Evolutionary conservation across 257 asterid genomes (phyloP).

Genomic region (Rehmannia glutinosa): DNA sequence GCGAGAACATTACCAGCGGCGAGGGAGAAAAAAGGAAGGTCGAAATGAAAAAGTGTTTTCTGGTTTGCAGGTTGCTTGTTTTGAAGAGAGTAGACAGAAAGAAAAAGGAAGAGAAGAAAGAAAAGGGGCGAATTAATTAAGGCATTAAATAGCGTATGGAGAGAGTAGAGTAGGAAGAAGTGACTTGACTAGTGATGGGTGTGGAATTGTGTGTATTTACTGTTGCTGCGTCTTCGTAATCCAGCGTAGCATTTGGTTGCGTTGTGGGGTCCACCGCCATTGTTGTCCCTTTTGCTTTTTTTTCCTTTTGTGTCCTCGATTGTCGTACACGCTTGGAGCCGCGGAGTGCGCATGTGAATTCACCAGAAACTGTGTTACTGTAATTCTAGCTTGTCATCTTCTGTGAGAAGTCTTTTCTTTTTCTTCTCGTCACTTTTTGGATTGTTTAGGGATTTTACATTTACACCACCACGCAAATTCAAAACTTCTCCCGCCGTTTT

Average conservation of each 20-base stretch:
- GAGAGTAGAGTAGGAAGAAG: background rate
- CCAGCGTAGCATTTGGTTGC: slow-evolving; percentile 5
- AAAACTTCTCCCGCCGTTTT: slow-evolving; percentile 30
- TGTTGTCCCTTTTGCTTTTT: slow-evolving; percentile 14
- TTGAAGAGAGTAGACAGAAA: slow-evolving; percentile 18
- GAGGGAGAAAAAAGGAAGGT: background rate
- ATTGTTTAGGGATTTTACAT: background rate
- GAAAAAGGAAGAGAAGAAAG: background rate
- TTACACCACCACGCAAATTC: background rate
- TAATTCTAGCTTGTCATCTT: background rate
- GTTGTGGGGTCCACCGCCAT: slow-evolving; percentile 30
- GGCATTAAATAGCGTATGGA: background rate
- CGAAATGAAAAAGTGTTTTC: slow-evolving; percentile 7
- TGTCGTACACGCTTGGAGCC: slow-evolving; percentile 15
- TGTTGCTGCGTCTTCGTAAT: slow-evolving; percentile 9
- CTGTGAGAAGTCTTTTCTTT: slow-evolving; percentile 5
- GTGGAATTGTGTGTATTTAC: background rate
- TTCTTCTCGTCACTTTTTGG: background rate
- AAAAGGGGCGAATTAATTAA: background rate
- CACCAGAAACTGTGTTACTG: slow-evolving; percentile 20
- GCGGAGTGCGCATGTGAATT: slow-evolving; percentile 23
- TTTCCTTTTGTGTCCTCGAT: slow-evolving; percentile 19
- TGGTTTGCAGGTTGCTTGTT: slow-evolving; percentile 23
- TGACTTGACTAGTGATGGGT: slow-evolving; percentile 20
- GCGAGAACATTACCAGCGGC: slow-evolving; percentile 17